Base-by-base conservation (phyloP, 2,329 filamentous ascomycete species). In the Alternaria ethzedia region DNA sequence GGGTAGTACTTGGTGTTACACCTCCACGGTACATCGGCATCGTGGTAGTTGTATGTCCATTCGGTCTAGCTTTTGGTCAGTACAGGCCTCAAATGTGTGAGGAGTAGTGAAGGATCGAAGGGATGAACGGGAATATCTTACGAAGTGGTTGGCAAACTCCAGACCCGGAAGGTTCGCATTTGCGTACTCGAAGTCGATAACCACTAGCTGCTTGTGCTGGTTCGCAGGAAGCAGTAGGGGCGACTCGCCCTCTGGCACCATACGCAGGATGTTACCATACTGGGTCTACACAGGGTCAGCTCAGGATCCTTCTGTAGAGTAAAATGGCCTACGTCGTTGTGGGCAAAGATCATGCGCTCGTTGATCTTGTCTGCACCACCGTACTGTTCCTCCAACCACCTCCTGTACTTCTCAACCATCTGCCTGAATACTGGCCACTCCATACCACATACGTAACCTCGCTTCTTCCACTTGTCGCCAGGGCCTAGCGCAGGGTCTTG, bases 111-210 rank as follows among this genome's bases (percentile, higher is more conserved):
- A 23, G 43, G 30, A 44, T 54, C 20, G 12, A 55, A 41, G 17
- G 36, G 5, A 0, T 17, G 2, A 11, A 1, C 4, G 36, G 6
- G 32, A 78, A 13, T 13, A 26, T 36, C 85, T 82, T 81, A 87
- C 92, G 81, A 99, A 99, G 81, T 99, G 96, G 79, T 99, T 99
- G 61, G 94, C 96, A 78, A 99, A 98, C 80, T 99, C 96, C 15
- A 93, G 85, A 2, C 94, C 96, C 0, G 89, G 89, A 0, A 90
- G 86, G 77, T 98, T 99, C 61, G 95, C 94, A 3, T 90, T 94
- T 2, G 96, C 92, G 77, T 99, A 99, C 76, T 99, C 96, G 74
- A 99, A 99, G 79, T 99, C 96, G 75, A 99, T 99, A 67, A 99
- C 96, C 15, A 98, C 87, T 13, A 99, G 87, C 81, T 97, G 95